Conservation (phyloP, 306 rosid species). For the Amphicarpaea edgeworthii region DNA sequence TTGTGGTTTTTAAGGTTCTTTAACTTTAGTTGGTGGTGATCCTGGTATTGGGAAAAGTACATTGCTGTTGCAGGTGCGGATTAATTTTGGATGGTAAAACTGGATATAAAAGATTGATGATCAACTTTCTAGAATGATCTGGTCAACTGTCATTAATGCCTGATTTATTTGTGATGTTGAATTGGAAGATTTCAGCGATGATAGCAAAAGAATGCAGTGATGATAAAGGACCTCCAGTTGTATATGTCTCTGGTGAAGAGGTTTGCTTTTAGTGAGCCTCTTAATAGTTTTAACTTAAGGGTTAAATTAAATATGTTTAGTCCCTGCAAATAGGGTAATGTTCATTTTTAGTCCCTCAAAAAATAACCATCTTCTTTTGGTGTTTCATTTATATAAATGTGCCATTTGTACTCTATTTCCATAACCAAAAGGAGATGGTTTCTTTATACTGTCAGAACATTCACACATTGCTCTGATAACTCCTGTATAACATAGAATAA, state of each 20-base stretch:
- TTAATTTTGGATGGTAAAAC: constrained; percentile 29
- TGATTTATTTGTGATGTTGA: constrained; percentile 32
- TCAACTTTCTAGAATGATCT: constrained; percentile 17
- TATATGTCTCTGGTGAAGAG: constrained; percentile 99
- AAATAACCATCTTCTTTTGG: not conserved
- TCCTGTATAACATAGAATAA: constrained; percentile 1
- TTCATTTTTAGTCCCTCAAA: not conserved
- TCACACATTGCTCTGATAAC: constrained; percentile 25
- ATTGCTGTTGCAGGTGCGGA: constrained; percentile 81
- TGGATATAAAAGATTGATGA: constrained; percentile 19
- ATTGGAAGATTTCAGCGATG: constrained; percentile 76
- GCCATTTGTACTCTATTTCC: not conserved
- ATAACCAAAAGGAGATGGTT: not conserved
- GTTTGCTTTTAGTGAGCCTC: constrained; percentile 54
- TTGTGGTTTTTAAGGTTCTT: constrained; percentile 74
- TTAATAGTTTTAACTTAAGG: constrained; percentile 11
- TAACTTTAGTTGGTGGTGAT: constrained; percentile 90
- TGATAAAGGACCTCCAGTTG: constrained; percentile 60
- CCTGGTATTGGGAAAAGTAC: constrained; percentile 99
- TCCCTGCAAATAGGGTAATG: not conserved
- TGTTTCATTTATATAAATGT: not conserved
- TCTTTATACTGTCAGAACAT: constrained; percentile 6
- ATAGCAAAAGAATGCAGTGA: constrained; percentile 63
- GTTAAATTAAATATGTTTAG: not conserved
- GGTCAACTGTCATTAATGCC: constrained; percentile 25